Conservation (phyloP, 2,329 filamentous ascomycete species). For the Stylonectria norvegica region DNA sequence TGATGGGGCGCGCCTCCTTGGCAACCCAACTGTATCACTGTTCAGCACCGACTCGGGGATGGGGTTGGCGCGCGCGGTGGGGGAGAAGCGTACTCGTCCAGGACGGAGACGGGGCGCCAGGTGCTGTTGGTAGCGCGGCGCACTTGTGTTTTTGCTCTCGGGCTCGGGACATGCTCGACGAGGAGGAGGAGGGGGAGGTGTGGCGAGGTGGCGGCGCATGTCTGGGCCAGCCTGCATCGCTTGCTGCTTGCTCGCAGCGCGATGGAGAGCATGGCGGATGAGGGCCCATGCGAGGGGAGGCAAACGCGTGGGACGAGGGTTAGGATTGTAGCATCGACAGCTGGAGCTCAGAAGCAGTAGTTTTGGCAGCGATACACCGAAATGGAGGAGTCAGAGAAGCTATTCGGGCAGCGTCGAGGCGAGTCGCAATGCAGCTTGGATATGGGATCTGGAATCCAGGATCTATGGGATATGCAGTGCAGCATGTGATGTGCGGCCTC, state of each 20-base stretch:
- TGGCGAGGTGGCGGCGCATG: conserved; percentile 13
- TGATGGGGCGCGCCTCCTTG: conserved; percentile 90
- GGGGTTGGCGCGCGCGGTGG: conserved; percentile 2
- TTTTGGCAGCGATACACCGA: too few relatives aligned
- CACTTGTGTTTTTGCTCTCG: conserved; percentile 9
- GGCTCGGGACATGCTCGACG: conserved; percentile 2
- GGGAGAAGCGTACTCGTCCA: conserved; percentile 56
- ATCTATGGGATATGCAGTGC: too few relatives aligned
- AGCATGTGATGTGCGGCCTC: conserved; percentile 23
- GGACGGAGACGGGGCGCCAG: conserved; percentile 61
- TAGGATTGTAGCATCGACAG: too few relatives aligned
- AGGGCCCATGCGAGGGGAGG: conserved; percentile 35
- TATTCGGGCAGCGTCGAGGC: too few relatives aligned
- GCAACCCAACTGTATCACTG: conserved; percentile 72
- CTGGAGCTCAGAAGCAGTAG: too few relatives aligned
- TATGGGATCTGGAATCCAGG: too few relatives aligned
- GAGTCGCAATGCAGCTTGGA: too few relatives aligned
- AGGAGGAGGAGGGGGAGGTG: conserved; percentile 1
- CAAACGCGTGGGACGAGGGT: too few relatives aligned
- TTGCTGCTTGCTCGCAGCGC: conserved; percentile 45
- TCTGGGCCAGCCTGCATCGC: conserved; percentile 34
- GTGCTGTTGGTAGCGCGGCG: conserved; percentile 33
- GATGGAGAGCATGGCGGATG: conserved; percentile 42
- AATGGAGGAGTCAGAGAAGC: too few relatives aligned
- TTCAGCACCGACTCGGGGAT: conserved; percentile 15